Percentiles rank a stretch among this genome's conserved stretches.
These are phyloP conservation scores for Anethum foeniculum DNA, from an alignment of 140 eudicot genomes.

Conservation along the genomic window DNA sequence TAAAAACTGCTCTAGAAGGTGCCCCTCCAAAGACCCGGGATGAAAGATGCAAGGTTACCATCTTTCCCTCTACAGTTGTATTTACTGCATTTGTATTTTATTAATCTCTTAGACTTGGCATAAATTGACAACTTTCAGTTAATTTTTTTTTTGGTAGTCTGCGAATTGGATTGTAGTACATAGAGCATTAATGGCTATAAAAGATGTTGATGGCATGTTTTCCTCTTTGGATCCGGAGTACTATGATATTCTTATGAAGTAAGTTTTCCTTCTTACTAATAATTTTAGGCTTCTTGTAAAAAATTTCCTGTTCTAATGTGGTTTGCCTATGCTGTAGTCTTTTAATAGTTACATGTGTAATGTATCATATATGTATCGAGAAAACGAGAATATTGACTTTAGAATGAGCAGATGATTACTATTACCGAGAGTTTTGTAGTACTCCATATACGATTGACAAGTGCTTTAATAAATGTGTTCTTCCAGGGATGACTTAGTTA, in stretches of 20 bases:
- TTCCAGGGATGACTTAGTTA: background rate
- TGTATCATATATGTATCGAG: background rate
- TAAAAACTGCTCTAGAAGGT: constrained; percentile 84
- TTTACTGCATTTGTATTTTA: background rate
- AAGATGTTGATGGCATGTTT: constrained; percentile 74
- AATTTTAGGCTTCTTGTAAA: background rate
- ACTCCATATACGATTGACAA: background rate
- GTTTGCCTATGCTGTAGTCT: background rate
- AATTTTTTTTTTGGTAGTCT: constrained; percentile 41
- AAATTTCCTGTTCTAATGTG: background rate
- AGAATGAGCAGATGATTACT: background rate
- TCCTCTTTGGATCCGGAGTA: constrained; percentile 82
- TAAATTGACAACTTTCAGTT: background rate
- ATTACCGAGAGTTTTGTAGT: background rate
- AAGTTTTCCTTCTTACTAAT: constrained; percentile 15
- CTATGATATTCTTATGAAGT: constrained; percentile 94
- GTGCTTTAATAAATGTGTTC: background rate
- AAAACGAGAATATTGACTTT: background rate
- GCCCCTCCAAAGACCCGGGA: constrained; percentile 75
- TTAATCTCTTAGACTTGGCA: background rate
- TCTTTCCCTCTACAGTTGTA: background rate
- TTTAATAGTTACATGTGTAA: background rate
- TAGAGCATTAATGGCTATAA: constrained; percentile 90
- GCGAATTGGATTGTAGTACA: constrained; percentile 95
- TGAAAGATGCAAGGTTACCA: constrained; percentile 85